Percentiles rank a stretch among this genome's conserved stretches.
These are phyloP conservation scores for Amanita muscaria DNA, from an alignment of 768 basidiomycete genomes.

Conservation along the genomic window DNA sequence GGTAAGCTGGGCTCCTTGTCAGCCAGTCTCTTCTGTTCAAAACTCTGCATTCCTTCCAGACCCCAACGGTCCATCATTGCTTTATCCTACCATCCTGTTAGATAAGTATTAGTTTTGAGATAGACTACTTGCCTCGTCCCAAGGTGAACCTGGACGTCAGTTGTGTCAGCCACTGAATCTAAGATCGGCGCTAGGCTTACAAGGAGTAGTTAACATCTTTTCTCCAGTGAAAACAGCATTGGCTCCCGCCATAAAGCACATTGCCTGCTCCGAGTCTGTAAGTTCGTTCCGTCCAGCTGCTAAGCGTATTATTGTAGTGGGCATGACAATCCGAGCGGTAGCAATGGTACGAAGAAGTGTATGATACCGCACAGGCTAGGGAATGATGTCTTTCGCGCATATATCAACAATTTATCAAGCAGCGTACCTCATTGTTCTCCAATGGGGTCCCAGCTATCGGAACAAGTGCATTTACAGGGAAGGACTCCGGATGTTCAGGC, in stretches of 20 bases:
- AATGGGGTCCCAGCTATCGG: constrained; percentile 93
- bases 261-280: constrained; percentile 85
- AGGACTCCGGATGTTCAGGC: constrained; percentile 96
- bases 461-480: constrained; percentile 96
- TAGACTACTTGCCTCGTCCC: constrained; percentile 66
- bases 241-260: constrained; percentile 98
- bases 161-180: constrained; percentile 1
- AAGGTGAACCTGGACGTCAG: constrained; percentile 60
- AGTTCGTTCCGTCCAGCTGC: constrained; percentile 90
- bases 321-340: constrained; percentile 88
- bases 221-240: constrained; percentile 99
- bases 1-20: constrained; percentile 34
- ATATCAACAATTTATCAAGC: constrained; percentile 34
- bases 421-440: constrained; percentile 72
- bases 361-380: constrained; percentile 79
- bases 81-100: constrained; percentile 54
- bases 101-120: constrained; percentile 6
- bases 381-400: constrained; percentile 10
- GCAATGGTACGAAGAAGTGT: constrained; percentile 89
- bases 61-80: constrained; percentile 93
- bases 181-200: constrained; percentile 28
- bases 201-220: constrained; percentile 94
- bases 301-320: constrained; percentile 87
- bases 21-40: constrained; percentile 62
- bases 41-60: constrained; percentile 82